Percentiles rank a stretch among this genome's conserved stretches.
Evolutionary conservation across 176 grass and related monocot species (phyloP).

Genomic region (Bonia amplexicaulis): DNA sequence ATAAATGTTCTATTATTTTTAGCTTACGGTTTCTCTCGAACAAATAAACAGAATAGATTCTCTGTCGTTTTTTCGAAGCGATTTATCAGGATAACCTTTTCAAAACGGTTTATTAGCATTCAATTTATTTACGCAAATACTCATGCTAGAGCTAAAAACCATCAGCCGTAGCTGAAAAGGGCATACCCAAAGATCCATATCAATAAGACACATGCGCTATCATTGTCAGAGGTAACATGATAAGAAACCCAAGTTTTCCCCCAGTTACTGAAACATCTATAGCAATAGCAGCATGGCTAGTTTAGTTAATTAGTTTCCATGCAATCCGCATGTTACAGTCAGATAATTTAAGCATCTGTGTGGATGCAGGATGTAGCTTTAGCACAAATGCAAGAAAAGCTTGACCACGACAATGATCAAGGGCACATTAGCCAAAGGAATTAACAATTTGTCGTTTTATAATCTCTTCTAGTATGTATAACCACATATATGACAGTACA

Average conservation of each 20-base stretch:
- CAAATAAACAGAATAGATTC: too few relatives aligned
- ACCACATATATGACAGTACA: neutral
- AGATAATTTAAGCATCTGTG: neutral
- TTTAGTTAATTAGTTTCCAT: neutral
- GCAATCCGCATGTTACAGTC: neutral
- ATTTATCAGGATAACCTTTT: too few relatives aligned
- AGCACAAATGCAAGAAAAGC: neutral
- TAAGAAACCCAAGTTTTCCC: neutral
- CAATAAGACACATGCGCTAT: neutral
- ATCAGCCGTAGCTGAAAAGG: too few relatives aligned
- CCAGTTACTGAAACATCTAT: neutral
- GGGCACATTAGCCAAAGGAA: neutral
- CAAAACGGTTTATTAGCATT: too few relatives aligned
- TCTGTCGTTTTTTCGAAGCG: too few relatives aligned
- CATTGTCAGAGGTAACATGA: neutral
- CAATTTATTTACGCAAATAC: rapidly evolving
- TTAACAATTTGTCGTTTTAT: conserved; percentile 19
- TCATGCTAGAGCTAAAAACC: too few relatives aligned
- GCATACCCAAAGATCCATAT: neutral
- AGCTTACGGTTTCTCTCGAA: too few relatives aligned
- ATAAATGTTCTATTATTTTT: neutral
- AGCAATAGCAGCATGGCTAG: neutral
- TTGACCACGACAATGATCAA: conserved; percentile 19
- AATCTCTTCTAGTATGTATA: conserved; percentile 10
- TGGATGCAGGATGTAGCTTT: conserved; percentile 17